phyloP scores from a whole-genome alignment of 2,329 filamentous ascomycete genomes.

The Botrytis cinerea region DNA sequence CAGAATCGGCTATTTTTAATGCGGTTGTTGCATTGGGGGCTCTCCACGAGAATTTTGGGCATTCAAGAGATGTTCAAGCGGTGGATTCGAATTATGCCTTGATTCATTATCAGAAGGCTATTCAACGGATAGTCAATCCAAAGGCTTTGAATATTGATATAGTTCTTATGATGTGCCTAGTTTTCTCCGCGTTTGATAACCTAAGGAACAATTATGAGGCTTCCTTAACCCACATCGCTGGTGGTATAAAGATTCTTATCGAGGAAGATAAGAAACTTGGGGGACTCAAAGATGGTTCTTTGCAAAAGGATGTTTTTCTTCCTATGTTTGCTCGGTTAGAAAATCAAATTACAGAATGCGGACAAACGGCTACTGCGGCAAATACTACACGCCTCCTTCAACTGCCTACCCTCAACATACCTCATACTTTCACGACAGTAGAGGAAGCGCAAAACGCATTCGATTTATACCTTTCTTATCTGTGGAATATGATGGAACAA shows the following conservation, averaged over 20 bases:
- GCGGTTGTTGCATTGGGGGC: conserved; percentile 30
- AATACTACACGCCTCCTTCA: conserved; percentile 6
- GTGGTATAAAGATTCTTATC: conserved; percentile 18
- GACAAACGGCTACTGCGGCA: not conserved
- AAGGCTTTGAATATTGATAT: conserved; percentile 9
- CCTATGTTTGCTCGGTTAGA: conserved; percentile 18
- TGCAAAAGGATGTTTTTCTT: conserved; percentile 12
- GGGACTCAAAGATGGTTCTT: not conserved
- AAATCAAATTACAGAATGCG: conserved; percentile 14
- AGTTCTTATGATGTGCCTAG: conserved; percentile 15
- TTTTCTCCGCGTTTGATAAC: conserved; percentile 14
- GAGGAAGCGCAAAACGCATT: conserved; percentile 9
- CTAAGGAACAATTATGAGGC: not conserved
- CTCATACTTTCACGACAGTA: conserved; percentile 1
- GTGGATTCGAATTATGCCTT: conserved; percentile 13
- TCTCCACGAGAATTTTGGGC: conserved; percentile 24
- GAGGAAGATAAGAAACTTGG: not conserved
- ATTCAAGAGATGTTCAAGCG: not conserved
- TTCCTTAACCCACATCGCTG: conserved; percentile 14
- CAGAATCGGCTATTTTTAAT: conserved; percentile 29
- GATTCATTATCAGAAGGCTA: conserved; percentile 13
- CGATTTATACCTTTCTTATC: not conserved
- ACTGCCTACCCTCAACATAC: not conserved
- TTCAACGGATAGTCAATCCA: not conserved
- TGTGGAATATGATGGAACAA: not conserved